Conservation (phyloP, 768 basidiomycete species). For the Dacryopinax primogenitus region DNA sequence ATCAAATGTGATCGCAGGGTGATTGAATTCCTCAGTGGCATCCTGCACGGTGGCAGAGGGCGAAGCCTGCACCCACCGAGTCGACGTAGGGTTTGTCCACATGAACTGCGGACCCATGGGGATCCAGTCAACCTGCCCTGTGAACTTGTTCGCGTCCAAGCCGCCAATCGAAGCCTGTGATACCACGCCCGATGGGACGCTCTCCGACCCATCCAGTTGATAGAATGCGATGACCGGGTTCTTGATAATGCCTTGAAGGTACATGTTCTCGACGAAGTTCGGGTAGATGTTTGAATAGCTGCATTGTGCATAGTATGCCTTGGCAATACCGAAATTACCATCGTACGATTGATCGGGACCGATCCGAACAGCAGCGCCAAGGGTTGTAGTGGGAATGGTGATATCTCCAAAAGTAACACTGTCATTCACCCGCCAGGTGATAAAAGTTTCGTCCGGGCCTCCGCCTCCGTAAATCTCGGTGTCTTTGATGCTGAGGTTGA, state of each 20-base stretch:
- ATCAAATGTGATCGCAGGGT: constrained; percentile 3
- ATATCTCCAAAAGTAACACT: constrained; percentile 11
- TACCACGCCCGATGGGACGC: not conserved
- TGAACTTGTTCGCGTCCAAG: constrained; percentile 13
- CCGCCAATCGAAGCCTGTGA: constrained; percentile 9
- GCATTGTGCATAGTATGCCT: constrained; percentile 9
- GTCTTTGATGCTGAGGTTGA: constrained; percentile 8
- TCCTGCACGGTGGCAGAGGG: not conserved
- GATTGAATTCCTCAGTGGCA: constrained; percentile 7
- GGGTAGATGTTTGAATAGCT: not conserved
- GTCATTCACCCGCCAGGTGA: constrained; percentile 9
- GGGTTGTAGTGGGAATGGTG: constrained; percentile 3
- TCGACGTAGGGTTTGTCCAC: not conserved
- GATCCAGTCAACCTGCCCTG: constrained; percentile 12
- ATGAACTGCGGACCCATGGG: constrained; percentile 5
- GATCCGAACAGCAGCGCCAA: constrained; percentile 9
- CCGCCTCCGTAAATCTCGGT: not conserved
- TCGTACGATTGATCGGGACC: not conserved
- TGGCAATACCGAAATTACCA: constrained; percentile 8
- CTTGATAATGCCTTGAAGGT: constrained; percentile 10
- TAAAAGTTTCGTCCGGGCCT: not conserved
- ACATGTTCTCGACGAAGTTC: constrained; percentile 9
- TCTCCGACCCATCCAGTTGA: not conserved
- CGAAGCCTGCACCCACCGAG: not conserved
- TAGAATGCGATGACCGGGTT: constrained; percentile 9